Conservation (phyloP, 352 stramenopile species). For the Phytopythium montanum region DNA sequence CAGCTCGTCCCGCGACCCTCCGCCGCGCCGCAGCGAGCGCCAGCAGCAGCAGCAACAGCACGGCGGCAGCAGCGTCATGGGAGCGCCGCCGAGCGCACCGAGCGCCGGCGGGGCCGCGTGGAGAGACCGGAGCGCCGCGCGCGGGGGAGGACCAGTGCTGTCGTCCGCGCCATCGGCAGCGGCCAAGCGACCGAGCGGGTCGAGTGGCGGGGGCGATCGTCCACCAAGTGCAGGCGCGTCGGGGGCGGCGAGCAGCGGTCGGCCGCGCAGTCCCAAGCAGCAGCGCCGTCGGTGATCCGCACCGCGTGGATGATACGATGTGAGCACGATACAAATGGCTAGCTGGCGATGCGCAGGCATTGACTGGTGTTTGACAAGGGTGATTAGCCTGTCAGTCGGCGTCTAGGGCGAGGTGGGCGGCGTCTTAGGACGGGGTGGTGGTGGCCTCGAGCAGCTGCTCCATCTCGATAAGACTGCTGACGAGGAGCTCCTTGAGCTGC, state of each 20-base stretch:
- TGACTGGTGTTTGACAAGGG: background rate
- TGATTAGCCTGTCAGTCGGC: background rate
- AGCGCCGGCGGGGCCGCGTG: slow-evolving; percentile 17
- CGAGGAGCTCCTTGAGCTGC: slow-evolving; percentile 67
- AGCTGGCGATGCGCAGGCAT: background rate
- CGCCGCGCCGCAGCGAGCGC: slow-evolving; percentile 42
- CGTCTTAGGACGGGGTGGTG: slow-evolving; percentile 14
- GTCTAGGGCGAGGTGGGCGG: slow-evolving; percentile 11
- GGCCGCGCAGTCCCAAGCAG: slow-evolving; percentile 38
- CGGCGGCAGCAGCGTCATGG: slow-evolving; percentile 6
- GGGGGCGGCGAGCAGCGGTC: slow-evolving; percentile 1
- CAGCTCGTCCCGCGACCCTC: slow-evolving; percentile 34
- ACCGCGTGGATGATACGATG: background rate
- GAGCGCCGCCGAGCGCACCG: slow-evolving; percentile 1
- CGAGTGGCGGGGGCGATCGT: slow-evolving; percentile 14
- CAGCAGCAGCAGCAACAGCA: slow-evolving; percentile 7
- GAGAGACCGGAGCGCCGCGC: slow-evolving; percentile 39
- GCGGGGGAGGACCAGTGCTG: slow-evolving; percentile 14
- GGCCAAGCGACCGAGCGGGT: slow-evolving; percentile 25
- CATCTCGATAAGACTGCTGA: slow-evolving; percentile 70
- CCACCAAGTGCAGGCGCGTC: slow-evolving; percentile 24
- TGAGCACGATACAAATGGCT: background rate
- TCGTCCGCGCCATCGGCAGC: slow-evolving; percentile 12
- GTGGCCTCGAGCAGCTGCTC: slow-evolving; percentile 54
- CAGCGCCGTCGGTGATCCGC: slow-evolving; percentile 24